Evolutionary conservation across 176 grass and related monocot species (phyloP), one percentile per base, ranked within the genome.

Genomic region (Zea mays): DNA sequence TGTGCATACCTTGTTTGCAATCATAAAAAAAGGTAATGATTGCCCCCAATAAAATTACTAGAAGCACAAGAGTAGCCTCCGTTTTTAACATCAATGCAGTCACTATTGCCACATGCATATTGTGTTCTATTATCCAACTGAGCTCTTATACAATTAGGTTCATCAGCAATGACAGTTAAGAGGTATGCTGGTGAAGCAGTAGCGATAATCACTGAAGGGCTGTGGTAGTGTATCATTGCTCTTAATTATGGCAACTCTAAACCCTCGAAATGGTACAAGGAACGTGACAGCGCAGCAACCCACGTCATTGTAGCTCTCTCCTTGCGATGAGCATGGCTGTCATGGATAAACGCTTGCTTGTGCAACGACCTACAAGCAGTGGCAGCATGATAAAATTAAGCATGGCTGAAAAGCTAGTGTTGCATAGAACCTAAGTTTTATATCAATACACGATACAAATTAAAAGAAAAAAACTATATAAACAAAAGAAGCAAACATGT

Each of bases 1-100:
- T 60, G 2, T 59, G 11, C 21, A 38, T 46, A 86, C 84, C 71
- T 60, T 69, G 71, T 65, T 79, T 78, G 83, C 83, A 85, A 56
- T 39, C 75, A 72, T 72, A 47, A 37, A 52, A 16, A 65, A 27
- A 79, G 15, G 75, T 85, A 85, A 8, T 75, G 83, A 12, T 79
- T 79, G 38, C 83, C 83, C 27, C 37, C 67, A 65, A 72, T 48
- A 43, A 59, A 72, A 46, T 54, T 54, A 17, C 16, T 1, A 20
- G 67, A 39, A 19, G 75, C 19, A 72, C 83, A 85, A 1, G 21
- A 47, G 58, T 85, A 85, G 6, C 75, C 67, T 72, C 83, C 75
- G 6, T 79, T 79, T 65, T 33, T 0, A 12, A 72, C 75, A 85
- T 85, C 16, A n/a, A 13, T 6, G 11, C 83, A 79, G 10, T 56